Conservation (phyloP, 176 grass and related monocot genomes). For the Echinochloa phyllopogon region DNA sequence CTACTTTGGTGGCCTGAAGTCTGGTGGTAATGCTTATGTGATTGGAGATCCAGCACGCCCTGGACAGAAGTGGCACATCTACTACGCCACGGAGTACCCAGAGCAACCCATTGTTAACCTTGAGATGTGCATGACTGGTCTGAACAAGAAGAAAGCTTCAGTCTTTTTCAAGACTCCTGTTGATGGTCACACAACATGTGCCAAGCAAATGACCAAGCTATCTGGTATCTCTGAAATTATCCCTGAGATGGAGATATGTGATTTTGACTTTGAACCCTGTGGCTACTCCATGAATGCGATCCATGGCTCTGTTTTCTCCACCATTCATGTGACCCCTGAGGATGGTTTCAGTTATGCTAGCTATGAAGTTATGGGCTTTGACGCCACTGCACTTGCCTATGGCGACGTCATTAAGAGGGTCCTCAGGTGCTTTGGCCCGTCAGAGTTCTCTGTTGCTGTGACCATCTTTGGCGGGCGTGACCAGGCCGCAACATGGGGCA, state of each 20-base stretch:
- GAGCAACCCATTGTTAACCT: constrained; percentile 70
- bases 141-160: constrained; percentile 65
- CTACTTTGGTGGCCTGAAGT: constrained; percentile 62
- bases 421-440: constrained; percentile 62
- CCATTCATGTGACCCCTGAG: constrained; percentile 80
- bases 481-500: constrained; percentile 51
- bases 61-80: constrained; percentile 76
- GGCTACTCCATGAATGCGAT: constrained; percentile 88
- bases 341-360: constrained; percentile 88
- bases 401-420: constrained; percentile 67
- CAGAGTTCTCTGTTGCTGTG: constrained; percentile 70
- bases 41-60: constrained; percentile 63
- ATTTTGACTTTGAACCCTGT: constrained; percentile 76
- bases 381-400: constrained; percentile 45
- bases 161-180: constrained; percentile 73
- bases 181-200: constrained; percentile 51
- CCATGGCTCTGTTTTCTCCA: constrained; percentile 55
- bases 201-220: constrained; percentile 73
- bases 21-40: constrained; percentile 70
- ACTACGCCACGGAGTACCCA: constrained; percentile 64
- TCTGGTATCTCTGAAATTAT: constrained; percentile 74
- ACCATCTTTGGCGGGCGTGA: constrained; percentile 61
- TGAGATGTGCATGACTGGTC: constrained; percentile 87
- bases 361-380: constrained; percentile 70
- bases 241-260: constrained; percentile 79